Evolutionary conservation across 1,139 yeast genomes (phyloP).

Genomic region (Debaryomyces sp.): DNA sequence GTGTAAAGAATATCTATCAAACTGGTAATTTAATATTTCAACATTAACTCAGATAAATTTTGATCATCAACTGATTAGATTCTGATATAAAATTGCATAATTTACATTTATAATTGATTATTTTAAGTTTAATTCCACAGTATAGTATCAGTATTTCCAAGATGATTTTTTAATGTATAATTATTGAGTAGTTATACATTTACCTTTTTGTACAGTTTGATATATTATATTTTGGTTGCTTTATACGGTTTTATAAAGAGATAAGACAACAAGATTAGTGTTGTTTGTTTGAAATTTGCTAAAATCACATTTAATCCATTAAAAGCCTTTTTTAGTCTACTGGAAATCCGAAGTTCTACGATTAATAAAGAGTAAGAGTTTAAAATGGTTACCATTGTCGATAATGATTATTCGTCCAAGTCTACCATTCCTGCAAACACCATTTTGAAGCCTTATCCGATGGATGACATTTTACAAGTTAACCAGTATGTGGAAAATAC

Average conservation of each 20-base stretch:
- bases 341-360: constrained; percentile 14
- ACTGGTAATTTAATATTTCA: constrained; percentile 3
- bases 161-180: constrained; percentile 4
- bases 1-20: not conserved
- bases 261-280: not conserved
- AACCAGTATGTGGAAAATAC: constrained; percentile 2
- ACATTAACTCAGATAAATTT: constrained; percentile 1
- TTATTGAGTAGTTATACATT: constrained; percentile 1
- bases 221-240: constrained; percentile 6
- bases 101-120: not conserved
- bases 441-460: constrained; percentile 2
- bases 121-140: not conserved
- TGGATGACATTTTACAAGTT: constrained; percentile 6
- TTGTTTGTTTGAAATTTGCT: not conserved
- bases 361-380: constrained; percentile 1
- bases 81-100: not conserved
- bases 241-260: not conserved
- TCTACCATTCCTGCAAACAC: constrained; percentile 9
- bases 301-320: not conserved
- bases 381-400: constrained; percentile 10
- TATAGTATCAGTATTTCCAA: constrained; percentile 1
- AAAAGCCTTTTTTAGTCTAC: constrained; percentile 7
- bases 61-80: constrained; percentile 7
- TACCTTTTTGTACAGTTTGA: constrained; percentile 1
- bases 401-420: constrained; percentile 9